These are phyloP conservation scores for Teunomyces panamensis DNA, from an alignment of 805 yeast genomes.

Conservation along the genomic window DNA sequence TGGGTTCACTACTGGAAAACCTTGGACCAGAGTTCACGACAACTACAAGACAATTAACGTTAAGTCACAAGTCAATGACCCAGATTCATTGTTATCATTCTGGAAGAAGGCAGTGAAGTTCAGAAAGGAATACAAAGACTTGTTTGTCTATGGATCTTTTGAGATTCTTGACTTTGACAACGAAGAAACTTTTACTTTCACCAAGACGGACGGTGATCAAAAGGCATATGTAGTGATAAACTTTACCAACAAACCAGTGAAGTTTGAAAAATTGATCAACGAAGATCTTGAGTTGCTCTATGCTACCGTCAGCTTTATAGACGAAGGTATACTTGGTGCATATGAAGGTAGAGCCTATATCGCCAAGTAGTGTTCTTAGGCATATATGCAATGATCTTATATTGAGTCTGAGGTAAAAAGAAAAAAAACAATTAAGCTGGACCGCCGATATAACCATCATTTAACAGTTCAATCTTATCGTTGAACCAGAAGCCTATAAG, in stretches of 20 bases:
- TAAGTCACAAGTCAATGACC: conserved; percentile 44
- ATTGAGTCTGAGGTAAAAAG: not conserved
- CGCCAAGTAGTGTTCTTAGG: not conserved
- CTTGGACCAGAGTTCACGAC: conserved; percentile 54
- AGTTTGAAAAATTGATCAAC: conserved; percentile 8
- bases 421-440: conserved; percentile 1
- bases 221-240: conserved; percentile 22
- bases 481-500: conserved; percentile 78
- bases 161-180: conserved; percentile 43
- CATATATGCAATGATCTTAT: not conserved
- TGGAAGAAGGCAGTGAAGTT: conserved; percentile 41
- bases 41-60: conserved; percentile 49
- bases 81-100: conserved; percentile 43
- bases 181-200: conserved; percentile 38
- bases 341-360: conserved; percentile 13
- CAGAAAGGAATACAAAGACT: conserved; percentile 45
- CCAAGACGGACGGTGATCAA: conserved; percentile 30
- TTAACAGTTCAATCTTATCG: conserved; percentile 33
- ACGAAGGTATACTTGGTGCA: conserved; percentile 9
- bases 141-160: conserved; percentile 47
- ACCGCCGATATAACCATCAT: conserved; percentile 17
- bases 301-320: conserved; percentile 5
- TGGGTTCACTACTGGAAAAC: conserved; percentile 47
- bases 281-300: conserved; percentile 11
- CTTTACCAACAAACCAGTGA: conserved; percentile 16